These are phyloP conservation scores for Raffaelea arxii DNA, from an alignment of 2,329 filamentous ascomycete genomes.

Conservation along the genomic window DNA sequence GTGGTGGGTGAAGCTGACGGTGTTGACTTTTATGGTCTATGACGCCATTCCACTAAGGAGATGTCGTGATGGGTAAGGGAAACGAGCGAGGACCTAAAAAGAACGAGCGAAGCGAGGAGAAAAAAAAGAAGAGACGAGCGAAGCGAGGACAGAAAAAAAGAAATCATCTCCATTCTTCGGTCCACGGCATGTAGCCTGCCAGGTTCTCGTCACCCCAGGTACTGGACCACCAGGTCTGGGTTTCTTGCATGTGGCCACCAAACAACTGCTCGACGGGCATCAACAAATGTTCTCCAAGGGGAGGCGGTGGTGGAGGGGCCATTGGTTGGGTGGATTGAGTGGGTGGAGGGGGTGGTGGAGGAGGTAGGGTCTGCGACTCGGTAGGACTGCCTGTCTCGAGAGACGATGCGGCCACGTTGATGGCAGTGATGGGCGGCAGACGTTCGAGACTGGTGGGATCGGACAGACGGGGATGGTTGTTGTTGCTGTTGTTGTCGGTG, in stretches of 20 bases:
- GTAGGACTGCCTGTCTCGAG: background rate
- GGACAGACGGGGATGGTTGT: no score
- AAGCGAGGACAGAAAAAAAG: no score
- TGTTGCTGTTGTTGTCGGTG: no score
- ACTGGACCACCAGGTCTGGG: conserved; percentile 3
- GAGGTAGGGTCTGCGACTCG: background rate
- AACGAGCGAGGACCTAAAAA: no score
- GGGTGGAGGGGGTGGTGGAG: background rate
- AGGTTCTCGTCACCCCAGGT: conserved; percentile 6
- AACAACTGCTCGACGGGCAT: conserved; percentile 4
- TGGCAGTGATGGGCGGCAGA: background rate
- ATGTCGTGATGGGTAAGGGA: no score
- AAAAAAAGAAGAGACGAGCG: no score
- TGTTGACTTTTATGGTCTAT: no score
- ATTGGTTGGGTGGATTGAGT: background rate
- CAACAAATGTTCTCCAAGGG: background rate
- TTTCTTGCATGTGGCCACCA: conserved; percentile 2
- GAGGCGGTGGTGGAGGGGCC: background rate
- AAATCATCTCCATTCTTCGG: no score
- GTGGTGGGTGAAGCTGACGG: no score
- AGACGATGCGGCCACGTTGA: background rate
- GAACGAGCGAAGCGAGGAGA: no score
- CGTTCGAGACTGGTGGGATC: background rate
- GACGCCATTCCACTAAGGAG: no score
- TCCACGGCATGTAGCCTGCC: no score